Conservation (phyloP, 2,329 filamentous ascomycete species). For the Mycosphaerelloides madeirae region DNA sequence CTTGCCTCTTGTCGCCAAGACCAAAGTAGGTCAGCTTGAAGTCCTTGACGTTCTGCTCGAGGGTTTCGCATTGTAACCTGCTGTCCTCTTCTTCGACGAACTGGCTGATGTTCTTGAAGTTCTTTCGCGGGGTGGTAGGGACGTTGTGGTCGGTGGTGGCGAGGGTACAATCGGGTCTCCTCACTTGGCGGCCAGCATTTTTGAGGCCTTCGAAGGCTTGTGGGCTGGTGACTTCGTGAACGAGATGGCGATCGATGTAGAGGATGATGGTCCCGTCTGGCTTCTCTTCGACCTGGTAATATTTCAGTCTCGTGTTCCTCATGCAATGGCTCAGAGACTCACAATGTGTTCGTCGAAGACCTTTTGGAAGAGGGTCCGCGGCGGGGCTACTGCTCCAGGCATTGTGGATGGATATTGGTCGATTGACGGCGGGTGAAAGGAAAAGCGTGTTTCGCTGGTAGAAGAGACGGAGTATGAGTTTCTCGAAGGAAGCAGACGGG, state of each 20-base stretch:
- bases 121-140: constrained; percentile 83
- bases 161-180: constrained; percentile 92
- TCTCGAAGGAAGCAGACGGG: background rate
- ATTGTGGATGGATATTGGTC: constrained; percentile 13
- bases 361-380: constrained; percentile 70
- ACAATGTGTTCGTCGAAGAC: constrained; percentile 87
- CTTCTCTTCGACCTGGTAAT: constrained; percentile 67
- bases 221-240: constrained; percentile 97
- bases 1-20: constrained; percentile 90
- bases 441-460: no score
- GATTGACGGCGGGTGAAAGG: no score
- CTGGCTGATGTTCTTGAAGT: constrained; percentile 84
- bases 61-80: constrained; percentile 84
- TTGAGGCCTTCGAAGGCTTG: constrained; percentile 96
- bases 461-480: background rate
- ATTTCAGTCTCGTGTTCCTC: constrained; percentile 7
- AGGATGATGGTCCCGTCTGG: constrained; percentile 86
- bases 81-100: constrained; percentile 96
- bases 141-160: constrained; percentile 98
- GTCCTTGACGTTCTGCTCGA: constrained; percentile 95
- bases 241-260: constrained; percentile 94
- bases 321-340: background rate
- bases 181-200: constrained; percentile 81
- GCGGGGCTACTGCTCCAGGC: constrained; percentile 31
- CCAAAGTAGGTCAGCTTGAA: constrained; percentile 98